A percentile compares a stretch with the other conserved stretches of the same genome.
These are phyloP conservation scores for Verticillium klebahnii DNA, from an alignment of 2,329 filamentous ascomycete genomes.

Conservation along the genomic window DNA sequence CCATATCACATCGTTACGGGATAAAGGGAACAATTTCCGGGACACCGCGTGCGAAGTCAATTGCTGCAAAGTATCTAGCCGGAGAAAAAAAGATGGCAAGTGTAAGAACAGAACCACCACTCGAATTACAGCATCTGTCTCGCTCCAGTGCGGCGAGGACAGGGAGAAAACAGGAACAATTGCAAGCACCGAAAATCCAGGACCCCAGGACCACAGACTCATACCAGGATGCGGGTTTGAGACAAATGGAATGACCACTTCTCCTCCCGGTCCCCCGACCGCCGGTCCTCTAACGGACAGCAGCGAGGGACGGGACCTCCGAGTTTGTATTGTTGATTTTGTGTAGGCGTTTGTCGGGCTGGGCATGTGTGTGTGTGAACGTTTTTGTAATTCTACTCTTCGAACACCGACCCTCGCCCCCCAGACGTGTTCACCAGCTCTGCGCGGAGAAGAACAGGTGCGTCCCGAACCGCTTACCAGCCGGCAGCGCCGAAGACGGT, in stretches of 20 bases:
- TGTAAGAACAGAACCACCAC: not conserved
- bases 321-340: not conserved
- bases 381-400: not conserved
- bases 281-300: not conserved
- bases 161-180: not conserved
- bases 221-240: not conserved
- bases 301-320: not conserved
- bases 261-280: not conserved
- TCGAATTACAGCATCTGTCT: not conserved
- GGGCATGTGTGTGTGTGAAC: not conserved
- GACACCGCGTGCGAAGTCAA: not conserved
- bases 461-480: not conserved
- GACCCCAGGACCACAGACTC: not conserved
- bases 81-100: not conserved
- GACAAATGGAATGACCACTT: not conserved
- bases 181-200: not conserved
- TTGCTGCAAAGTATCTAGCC: not conserved
- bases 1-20: too few species aligned
- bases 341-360: not conserved
- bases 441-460: not conserved
- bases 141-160: not conserved
- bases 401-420: not conserved
- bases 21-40: not conserved
- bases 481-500: conserved; percentile 6
- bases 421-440: not conserved